Base-by-base conservation (phyloP, 345 rosid species). In the Populus pruinosa region DNA sequence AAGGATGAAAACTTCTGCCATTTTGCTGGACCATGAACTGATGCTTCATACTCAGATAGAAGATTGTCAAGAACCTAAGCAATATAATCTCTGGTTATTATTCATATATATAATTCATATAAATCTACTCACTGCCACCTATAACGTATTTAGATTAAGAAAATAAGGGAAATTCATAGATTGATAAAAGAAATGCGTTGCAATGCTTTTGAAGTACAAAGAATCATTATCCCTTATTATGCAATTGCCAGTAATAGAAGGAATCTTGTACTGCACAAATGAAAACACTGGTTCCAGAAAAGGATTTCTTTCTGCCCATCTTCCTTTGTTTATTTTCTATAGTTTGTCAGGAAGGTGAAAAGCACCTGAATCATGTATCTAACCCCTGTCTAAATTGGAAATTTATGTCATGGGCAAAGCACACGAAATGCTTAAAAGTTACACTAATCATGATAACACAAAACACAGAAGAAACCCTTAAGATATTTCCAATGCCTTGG, bases 1-100 rank as follows among this genome's bases (percentile, higher is more conserved):
- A 88, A 88, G 21, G 78, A 77, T 18, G 78, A 84, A 21, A 88
- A 76, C 73, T 84, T 83, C 80, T 88, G 81, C 91, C 91, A 86
- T 74, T 88, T 88, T 78, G 74, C 74, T 39, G 89, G 88, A 80
- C 88, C 87, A 43, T 81, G 81, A 72, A 74, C 66, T 59, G 87
- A 88, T 80, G 50, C 76, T 79, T 84, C 89, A 64, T 86, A 88
- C 71, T 86, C 85, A 1, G 77, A 73, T 18, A 88, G 75, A 74
- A 82, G 83, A 47, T 50, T 73, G 65, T 84, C 88, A 83, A 88
- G 87, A 71, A 85, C 87, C 90, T 88, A 31, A 64, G 61, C 47
- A 65, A 44, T 43, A 41, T 27, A 16, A 33, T 43, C 10, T 33
- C 27, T 59, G 64, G 27, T 20, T 59, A 59, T 4, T 23, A 59